Evolutionary conservation across 352 stramenopile species (phyloP), one percentile per base, ranked within the genome.

Genomic region (Phytophthora podocarpi): DNA sequence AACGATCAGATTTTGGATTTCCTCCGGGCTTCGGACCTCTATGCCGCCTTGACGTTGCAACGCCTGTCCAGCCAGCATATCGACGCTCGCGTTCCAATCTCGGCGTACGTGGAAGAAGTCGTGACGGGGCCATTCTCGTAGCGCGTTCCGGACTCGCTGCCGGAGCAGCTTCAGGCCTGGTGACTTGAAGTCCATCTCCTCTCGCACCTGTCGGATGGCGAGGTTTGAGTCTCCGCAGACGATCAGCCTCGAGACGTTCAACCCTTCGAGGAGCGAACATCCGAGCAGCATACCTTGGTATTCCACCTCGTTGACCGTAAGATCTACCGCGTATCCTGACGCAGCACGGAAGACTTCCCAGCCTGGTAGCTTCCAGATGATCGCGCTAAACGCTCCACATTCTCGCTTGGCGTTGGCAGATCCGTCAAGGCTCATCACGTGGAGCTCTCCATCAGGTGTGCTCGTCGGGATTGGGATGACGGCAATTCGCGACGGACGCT

Each of bases 261-360:
- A 3, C 0, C 3, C 15, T 32, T 42, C 13, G 1, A 47, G 36
- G 5, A 43, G 5, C 27, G 16, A 28, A 16, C 5, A 40, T 4
- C 9, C 45, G 9, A 64, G 9, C 1, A 64, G 15, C 1, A 60
- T 18, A 11, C 57, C 57, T 0, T 30, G 16, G n/a, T 74, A 70
- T 18, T 70, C 55, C 0, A 31, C 45, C 13, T 74, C 66, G 12
- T 74, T 74, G 0, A 74, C 59, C 0, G 65, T 63, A 10, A 53
- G 4, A 9, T 49, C 51, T 1, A 32, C 9, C 0, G 4, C n/a
- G 21, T 50, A 66, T 0, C 16, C 30, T 0, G 53, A 63, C 3
- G 23, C 18, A 0, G 55, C 42, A 0, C 35, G 27, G 1, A 53
- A 5, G 0, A 67, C 35, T 1, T 13, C 34, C 59, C 55, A 70